Conservation (phyloP, 371 early-diverging fungal genomes). For the Funneliformis caledonium region DNA sequence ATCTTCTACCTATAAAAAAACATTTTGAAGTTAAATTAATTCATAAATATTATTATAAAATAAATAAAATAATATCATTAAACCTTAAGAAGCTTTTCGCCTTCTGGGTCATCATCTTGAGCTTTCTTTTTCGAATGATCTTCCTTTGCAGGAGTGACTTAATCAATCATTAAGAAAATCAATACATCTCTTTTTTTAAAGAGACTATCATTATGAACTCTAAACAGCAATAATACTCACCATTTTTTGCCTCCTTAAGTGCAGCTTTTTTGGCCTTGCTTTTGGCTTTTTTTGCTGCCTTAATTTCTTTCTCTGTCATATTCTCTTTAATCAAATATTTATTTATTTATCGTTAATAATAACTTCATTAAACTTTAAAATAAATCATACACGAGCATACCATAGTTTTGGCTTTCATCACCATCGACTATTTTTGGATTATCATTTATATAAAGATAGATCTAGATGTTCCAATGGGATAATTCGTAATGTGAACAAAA, state of each 20-base stretch:
- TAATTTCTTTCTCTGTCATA: constrained; percentile 66
- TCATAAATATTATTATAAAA: background rate
- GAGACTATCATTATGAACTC: background rate
- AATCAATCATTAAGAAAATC: background rate
- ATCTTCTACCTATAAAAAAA: constrained; percentile 55
- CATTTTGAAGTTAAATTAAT: background rate
- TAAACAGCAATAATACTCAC: constrained; percentile 8
- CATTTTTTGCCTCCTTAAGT: constrained; percentile 50
- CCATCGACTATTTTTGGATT: constrained; percentile 51
- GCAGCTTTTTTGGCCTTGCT: constrained; percentile 51
- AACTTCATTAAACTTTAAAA: background rate
- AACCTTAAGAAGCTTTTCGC: constrained; percentile 38
- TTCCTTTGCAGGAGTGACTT: constrained; percentile 36
- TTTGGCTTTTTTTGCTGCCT: constrained; percentile 50
- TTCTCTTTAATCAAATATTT: constrained; percentile 46
- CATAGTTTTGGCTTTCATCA: constrained; percentile 45
- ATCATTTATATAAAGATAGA: constrained; percentile 75
- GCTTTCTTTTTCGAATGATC: constrained; percentile 48
- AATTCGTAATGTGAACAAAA: background rate
- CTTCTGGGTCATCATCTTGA: constrained; percentile 42
- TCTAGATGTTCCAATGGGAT: constrained; percentile 33
- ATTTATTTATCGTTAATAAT: background rate
- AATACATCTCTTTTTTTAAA: background rate
- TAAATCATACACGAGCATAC: background rate
- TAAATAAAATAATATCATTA: background rate